Conservation (phyloP, 352 stramenopile genomes). For the Pythium volutum region DNA sequence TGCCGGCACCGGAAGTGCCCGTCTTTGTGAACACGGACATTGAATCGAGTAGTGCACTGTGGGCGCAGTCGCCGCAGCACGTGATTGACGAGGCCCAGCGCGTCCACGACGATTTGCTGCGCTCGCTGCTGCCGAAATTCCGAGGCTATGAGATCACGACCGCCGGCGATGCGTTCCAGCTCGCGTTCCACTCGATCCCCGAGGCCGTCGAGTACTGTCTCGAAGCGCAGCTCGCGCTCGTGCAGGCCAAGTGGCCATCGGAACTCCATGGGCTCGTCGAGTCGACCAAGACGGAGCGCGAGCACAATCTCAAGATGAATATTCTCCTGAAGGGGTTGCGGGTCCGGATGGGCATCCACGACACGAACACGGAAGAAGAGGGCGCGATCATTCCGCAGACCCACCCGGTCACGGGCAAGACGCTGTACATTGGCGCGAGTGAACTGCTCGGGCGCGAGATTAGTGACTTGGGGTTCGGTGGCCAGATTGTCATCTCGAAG, state of each 20-base stretch:
- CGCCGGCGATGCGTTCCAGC: constrained; percentile 64
- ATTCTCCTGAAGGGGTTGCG: constrained; percentile 59
- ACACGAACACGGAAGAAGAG: constrained; percentile 47
- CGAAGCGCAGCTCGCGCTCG: constrained; percentile 54
- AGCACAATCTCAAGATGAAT: constrained; percentile 40
- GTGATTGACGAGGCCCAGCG: constrained; percentile 62
- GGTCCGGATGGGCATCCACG: constrained; percentile 79
- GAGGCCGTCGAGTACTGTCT: constrained; percentile 69
- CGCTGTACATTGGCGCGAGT: constrained; percentile 60
- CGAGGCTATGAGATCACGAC: constrained; percentile 79
- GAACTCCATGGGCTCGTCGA: constrained; percentile 47
- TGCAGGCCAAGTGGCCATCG: constrained; percentile 59
- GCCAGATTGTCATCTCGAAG: constrained; percentile 68
- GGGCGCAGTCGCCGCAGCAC: constrained; percentile 44
- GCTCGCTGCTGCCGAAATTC: constrained; percentile 44
- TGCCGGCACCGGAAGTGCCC: constrained; percentile 33
- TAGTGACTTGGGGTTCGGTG: constrained; percentile 58
- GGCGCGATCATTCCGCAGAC: constrained; percentile 46
- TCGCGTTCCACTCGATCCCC: constrained; percentile 61
- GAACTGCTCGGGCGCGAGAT: constrained; percentile 65
- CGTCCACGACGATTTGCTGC: constrained; percentile 63
- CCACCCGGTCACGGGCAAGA: constrained; percentile 65
- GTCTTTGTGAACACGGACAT: constrained; percentile 83
- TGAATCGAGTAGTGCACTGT: constrained; percentile 69
- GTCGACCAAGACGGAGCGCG: constrained; percentile 54